A percentile compares a stretch with the other conserved stretches of the same genome.
Conservation (phyloP, 2,329 filamentous ascomycete genomes). For the Beauveria medogensis region DNA sequence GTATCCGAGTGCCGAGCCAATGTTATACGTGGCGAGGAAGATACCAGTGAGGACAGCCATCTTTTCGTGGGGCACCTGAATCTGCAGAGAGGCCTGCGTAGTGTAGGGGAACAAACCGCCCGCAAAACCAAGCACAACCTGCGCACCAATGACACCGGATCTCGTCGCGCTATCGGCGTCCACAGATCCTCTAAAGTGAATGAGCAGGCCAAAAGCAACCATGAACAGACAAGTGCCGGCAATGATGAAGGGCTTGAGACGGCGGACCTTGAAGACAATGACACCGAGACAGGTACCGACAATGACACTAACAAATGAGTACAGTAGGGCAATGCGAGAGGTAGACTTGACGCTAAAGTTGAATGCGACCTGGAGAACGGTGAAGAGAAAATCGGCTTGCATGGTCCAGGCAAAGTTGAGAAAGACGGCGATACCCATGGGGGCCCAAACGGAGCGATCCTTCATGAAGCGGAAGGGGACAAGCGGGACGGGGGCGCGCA, state of each 20-base stretch:
- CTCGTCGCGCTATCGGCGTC: conserved; percentile 30
- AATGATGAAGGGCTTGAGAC: conserved; percentile 57
- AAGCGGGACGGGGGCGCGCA: conserved; percentile 43
- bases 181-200: conserved; percentile 50
- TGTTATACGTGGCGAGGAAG: conserved; percentile 55
- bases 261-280: conserved; percentile 48
- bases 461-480: conserved; percentile 53
- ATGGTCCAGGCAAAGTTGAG: conserved; percentile 54
- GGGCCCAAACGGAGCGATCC: conserved; percentile 56
- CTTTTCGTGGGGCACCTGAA: conserved; percentile 38
- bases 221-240: conserved; percentile 52
- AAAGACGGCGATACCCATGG: conserved; percentile 49
- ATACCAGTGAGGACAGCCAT: conserved; percentile 57
- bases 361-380: conserved; percentile 53
- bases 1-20: conserved; percentile 53
- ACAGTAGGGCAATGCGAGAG: conserved; percentile 52
- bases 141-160: conserved; percentile 52
- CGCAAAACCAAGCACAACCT: conserved; percentile 54
- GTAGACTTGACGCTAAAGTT: conserved; percentile 48
- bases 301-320: conserved; percentile 49
- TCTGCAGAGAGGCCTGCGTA: conserved; percentile 37
- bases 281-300: conserved; percentile 48
- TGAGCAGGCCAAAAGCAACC: conserved; percentile 58
- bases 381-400: conserved; percentile 58
- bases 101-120: conserved; percentile 54